Conservation (phyloP, 768 basidiomycete genomes). For the Serendipita sp. region DNA sequence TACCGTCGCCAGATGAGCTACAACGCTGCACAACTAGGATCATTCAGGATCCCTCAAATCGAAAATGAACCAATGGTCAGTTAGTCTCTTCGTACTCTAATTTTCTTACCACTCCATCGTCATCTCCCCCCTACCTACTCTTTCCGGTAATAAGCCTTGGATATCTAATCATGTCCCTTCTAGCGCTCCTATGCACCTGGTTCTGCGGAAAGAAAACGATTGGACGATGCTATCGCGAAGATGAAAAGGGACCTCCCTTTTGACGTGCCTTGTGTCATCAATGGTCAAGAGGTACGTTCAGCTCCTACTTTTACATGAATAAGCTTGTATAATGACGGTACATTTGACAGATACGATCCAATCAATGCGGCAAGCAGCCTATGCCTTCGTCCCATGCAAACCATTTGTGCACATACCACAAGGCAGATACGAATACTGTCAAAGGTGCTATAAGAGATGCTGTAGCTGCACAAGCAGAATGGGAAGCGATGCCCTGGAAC, state of each 20-base stretch:
- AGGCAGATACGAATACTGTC: slow-evolving; percentile 66
- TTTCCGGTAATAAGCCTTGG: neutral
- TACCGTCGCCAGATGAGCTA: neutral
- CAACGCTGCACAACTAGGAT: slow-evolving; percentile 47
- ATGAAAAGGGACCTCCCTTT: slow-evolving; percentile 77
- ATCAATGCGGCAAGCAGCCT: slow-evolving; percentile 57
- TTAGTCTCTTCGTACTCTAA: neutral
- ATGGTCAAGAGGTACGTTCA: slow-evolving; percentile 60
- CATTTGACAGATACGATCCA: slow-evolving; percentile 52
- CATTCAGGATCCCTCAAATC: slow-evolving; percentile 71
- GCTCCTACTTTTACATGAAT: neutral
- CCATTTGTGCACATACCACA: slow-evolving; percentile 72
- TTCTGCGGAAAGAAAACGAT: slow-evolving; percentile 55
- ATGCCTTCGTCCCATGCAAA: slow-evolving; percentile 76
- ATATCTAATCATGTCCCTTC: neutral
- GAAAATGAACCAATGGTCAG: slow-evolving; percentile 90
- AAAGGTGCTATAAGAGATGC: slow-evolving; percentile 72
- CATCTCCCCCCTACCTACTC: neutral
- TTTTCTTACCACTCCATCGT: neutral
- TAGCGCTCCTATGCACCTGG: slow-evolving; percentile 66
- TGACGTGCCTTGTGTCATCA: slow-evolving; percentile 84
- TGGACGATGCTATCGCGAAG: slow-evolving; percentile 56
- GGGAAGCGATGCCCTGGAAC: slow-evolving; percentile 93
- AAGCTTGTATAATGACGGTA: neutral
- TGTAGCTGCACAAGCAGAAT: slow-evolving; percentile 66